These are phyloP conservation scores for Opeltia flavorubescens DNA, from an alignment of 495 filamentous ascomycete genomes.

Conservation along the genomic window DNA sequence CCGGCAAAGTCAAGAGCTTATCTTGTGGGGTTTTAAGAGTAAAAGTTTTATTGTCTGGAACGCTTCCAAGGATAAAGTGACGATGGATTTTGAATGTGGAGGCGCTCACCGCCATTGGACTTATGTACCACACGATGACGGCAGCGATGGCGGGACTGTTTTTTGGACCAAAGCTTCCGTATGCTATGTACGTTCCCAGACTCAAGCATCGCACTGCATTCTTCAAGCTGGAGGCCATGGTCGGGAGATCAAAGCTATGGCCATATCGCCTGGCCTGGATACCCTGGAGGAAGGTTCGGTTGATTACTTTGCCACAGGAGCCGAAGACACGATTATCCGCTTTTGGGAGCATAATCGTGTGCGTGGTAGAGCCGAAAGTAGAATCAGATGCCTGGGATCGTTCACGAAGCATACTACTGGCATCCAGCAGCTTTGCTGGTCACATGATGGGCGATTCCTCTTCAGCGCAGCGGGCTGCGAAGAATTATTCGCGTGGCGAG, in stretches of 20 bases:
- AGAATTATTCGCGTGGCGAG: constrained; percentile 76
- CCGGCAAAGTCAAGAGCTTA: constrained; percentile 30
- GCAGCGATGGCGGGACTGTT: constrained; percentile 25
- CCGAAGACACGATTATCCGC: constrained; percentile 77
- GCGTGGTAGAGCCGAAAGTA: constrained; percentile 5
- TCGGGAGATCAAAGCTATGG: constrained; percentile 69
- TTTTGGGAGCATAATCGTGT: constrained; percentile 34
- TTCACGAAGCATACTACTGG: constrained; percentile 66
- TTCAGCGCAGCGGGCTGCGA: constrained; percentile 78
- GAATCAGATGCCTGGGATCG: constrained; percentile 38
- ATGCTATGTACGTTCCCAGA: constrained; percentile 35
- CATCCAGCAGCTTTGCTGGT: constrained; percentile 71
- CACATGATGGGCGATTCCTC: constrained; percentile 45
- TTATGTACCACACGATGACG: constrained; percentile 30
- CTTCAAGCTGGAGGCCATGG: constrained; percentile 66
- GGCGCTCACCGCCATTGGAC: constrained; percentile 66
- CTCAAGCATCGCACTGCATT: constrained; percentile 29
- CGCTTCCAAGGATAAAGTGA: constrained; percentile 46
- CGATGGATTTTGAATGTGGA: constrained; percentile 62
- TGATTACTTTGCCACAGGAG: constrained; percentile 58
- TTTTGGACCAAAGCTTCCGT: constrained; percentile 36
- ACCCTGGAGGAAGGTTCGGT: background rate
- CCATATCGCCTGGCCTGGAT: constrained; percentile 29
- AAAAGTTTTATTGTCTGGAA: constrained; percentile 71
- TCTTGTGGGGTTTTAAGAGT: constrained; percentile 68